Conservation (phyloP, 768 basidiomycete genomes). For the Leccinum uliginosum region DNA sequence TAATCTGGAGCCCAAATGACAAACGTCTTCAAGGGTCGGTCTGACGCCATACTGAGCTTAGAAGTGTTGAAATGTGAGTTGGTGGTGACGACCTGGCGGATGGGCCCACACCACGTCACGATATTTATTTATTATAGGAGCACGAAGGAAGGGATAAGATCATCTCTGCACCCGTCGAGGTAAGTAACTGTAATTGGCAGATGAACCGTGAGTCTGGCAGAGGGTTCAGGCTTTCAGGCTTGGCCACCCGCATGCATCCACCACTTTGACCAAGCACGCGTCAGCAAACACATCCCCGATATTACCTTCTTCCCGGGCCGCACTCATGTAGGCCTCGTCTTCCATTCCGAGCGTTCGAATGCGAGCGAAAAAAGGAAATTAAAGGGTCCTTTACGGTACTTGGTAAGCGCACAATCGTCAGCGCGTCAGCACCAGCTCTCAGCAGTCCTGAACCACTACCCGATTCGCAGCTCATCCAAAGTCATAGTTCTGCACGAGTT, state of each 20-base stretch:
- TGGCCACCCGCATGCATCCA: no score
- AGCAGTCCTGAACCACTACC: no score
- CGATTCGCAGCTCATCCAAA: neutral
- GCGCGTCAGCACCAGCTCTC: no score
- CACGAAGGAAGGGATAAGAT: neutral
- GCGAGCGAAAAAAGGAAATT: no score
- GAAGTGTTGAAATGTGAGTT: neutral
- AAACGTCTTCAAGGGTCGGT: constrained; percentile 29
- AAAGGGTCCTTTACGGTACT: no score
- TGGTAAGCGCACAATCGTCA: no score
- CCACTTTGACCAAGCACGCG: neutral
- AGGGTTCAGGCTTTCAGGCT: neutral
- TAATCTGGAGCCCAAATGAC: constrained; percentile 66
- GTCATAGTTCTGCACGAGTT: neutral
- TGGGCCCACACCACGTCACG: no score
- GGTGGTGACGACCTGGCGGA: neutral
- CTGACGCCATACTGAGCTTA: constrained; percentile 17
- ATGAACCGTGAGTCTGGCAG: constrained; percentile 3
- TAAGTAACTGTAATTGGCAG: constrained; percentile 1
- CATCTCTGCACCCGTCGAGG: neutral
- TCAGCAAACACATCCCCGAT: no score
- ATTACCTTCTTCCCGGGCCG: no score
- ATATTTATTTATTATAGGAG: neutral
- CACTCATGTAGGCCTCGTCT: no score
- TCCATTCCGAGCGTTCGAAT: neutral